These are phyloP conservation scores for Eimeria maxima DNA, from an alignment of 169 alveolate genomes.

Conservation along the genomic window DNA sequence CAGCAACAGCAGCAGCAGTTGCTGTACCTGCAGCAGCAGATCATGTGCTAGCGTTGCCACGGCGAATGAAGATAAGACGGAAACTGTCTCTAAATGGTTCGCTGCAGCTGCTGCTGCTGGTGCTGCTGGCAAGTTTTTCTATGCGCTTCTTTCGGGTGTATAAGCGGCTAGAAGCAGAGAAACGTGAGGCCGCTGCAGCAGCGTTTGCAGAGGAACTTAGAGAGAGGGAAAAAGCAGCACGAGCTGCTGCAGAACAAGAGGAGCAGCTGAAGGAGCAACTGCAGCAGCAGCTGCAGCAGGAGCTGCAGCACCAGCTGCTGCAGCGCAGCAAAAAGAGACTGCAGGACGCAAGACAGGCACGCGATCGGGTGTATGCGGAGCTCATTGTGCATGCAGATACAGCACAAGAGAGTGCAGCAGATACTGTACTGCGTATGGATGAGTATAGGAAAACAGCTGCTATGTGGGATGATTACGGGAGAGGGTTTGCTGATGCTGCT, in stretches of 20 bases:
- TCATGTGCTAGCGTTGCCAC: background rate
- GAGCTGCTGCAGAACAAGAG: background rate
- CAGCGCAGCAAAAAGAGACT: too few relatives aligned
- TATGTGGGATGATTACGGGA: background rate
- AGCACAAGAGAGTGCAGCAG: background rate
- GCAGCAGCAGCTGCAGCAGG: background rate
- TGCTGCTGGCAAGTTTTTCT: background rate
- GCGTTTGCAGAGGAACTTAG: background rate
- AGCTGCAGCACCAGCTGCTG: too few relatives aligned
- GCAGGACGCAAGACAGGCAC: background rate
- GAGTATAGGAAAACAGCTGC: too few relatives aligned
- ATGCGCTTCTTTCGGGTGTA: background rate
- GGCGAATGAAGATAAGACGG: background rate
- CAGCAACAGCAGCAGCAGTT: slow-evolving; percentile 13
- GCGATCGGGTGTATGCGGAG: background rate
- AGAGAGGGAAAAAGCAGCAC: background rate
- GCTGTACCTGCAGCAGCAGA: background rate
- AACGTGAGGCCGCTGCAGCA: background rate
- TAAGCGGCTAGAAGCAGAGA: background rate
- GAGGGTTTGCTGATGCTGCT: too few relatives aligned
- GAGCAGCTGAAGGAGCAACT: background rate
- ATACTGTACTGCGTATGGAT: background rate
- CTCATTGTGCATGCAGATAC: too few relatives aligned
- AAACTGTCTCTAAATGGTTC: background rate
- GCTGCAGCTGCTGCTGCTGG: slow-evolving; percentile 46